Evolutionary conservation across 1,139 yeast genomes (phyloP), one percentile per base, ranked within the genome.

Genomic region (Pichia sp.): DNA sequence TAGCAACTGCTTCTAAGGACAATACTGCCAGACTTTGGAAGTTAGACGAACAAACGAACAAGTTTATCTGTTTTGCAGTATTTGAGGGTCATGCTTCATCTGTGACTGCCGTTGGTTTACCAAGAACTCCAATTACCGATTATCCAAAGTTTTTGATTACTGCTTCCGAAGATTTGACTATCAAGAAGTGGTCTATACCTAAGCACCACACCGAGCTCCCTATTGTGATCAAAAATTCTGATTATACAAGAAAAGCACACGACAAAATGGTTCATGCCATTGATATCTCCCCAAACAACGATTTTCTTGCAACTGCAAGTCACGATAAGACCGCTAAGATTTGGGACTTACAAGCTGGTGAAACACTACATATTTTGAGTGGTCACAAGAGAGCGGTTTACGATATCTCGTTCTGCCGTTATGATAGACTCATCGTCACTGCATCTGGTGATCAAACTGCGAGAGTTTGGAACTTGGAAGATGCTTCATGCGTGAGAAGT

Each of bases 341-440:
- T 5, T 93, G 97, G 97, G 79, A 83, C 52, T 54, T 75, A 24
- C 81, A 76, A 29, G 63, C 74, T 12, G 97, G 98, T 37, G 96
- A 91, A 58, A 74, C 82, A 4, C 64, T 83, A 13, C 96, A 95
- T 6, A 70, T 91, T 5, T 64, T 93, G 44, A 74, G 78, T 44
- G 96, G 96, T 17, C 98, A 93, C 58, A 81, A 79, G 58, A 74
- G 98, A 53, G 97, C 98, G 12, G 73, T 91, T 33, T 93, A 97
- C 95, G 93, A 86, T 52, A 78, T 87, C 26, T 71, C 73, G 45
- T 91, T 91, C 58, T 83, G 86, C 52, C 77, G 76, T 32, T 82
- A 68, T 56, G 96, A 85, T 51, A 81, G 85, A 57, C 60, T 78
- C 6, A 51, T 85, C 12, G 76, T 79, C 25, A 88, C 97, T 0